Conservation (phyloP, 306 rosid genomes). For the Medicago truncatula region DNA sequence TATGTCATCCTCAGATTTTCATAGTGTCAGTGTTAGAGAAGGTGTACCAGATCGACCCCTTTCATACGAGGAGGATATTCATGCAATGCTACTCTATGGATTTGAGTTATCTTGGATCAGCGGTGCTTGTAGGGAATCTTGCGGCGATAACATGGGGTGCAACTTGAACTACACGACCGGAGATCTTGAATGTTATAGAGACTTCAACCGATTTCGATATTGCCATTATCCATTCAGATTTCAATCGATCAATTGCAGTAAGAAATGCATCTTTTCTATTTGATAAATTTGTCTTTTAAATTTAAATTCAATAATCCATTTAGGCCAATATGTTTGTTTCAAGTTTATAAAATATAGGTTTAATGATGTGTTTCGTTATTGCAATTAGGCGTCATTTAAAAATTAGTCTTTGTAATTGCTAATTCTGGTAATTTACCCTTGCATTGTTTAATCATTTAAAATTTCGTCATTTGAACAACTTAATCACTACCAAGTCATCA, state of each 20-base stretch:
- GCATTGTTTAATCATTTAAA: too few relatives aligned
- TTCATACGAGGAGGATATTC: slow-evolving; percentile 8
- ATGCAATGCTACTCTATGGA: background rate
- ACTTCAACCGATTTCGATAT: background rate
- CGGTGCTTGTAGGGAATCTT: background rate
- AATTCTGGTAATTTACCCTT: too few relatives aligned
- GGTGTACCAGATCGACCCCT: background rate
- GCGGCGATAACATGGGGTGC: rapidly evolving
- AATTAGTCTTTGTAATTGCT: too few relatives aligned
- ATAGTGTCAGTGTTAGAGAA: background rate
- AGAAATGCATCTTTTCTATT: background rate
- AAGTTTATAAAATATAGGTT: too few relatives aligned
- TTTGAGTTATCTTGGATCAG: slow-evolving; percentile 4
- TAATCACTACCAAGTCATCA: too few relatives aligned
- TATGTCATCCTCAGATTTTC: background rate
- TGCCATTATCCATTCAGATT: background rate
- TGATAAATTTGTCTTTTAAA: too few relatives aligned
- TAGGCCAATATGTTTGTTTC: too few relatives aligned
- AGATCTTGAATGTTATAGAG: background rate
- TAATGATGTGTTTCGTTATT: too few relatives aligned
- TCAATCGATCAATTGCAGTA: background rate
- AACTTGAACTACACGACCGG: background rate
- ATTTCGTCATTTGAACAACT: too few relatives aligned
- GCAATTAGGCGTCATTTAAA: too few relatives aligned
- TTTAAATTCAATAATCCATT: too few relatives aligned